Base-by-base conservation (phyloP, 768 basidiomycete species). In the Psilocybe tampanensis region DNA sequence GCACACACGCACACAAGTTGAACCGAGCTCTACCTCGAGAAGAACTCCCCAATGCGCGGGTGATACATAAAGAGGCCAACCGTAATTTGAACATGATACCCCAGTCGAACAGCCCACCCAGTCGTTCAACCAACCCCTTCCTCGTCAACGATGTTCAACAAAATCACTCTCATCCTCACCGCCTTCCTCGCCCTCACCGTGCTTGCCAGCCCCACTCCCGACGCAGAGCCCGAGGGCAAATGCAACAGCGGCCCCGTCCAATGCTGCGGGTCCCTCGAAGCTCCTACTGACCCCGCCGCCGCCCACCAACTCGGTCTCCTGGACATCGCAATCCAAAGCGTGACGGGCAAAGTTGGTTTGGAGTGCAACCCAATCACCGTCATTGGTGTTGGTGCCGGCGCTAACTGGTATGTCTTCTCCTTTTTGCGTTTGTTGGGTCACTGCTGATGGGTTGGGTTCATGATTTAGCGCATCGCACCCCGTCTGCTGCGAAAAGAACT, bases 301-400 rank as follows among this genome's bases (percentile, higher is more conserved):
- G 47, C 47, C 32, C 4, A 15, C 11, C 47, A 32, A 13, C 29
- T 49, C 26, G 24, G 26, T 8, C 47, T 49, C 26, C 19, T 49
- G 1, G 47, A 24, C 33, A 19, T 49, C 8, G 17, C 21, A 17
- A 15, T 33, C 33, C 17, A n/a, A 17, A 17, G 23, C 3, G 26
- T 49, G 11, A 49, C 47, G 8, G 47, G 47, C 24, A 8, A 32
- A 18, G 47, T 49, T 18, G 47, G 47, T n/a, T n/a, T 49, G 5
- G 33, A 26, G 6, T 49, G 47, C 47, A 49, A 33, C 47, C 47
- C 47, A 32, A 49, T 49, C n/a, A 49, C 26, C n/a, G 47, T n/a
- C 26, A 49, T 49, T 18, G 47, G 47, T 24, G 47, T 21, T 9
- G 24, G 36, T 8, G 15, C 47, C 7, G 47, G 47, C 26, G 33